Percentiles rank a stretch among this genome's conserved stretches.
phyloP scores from a whole-genome alignment of 345 rosid species.

The Angophora floribunda region DNA sequence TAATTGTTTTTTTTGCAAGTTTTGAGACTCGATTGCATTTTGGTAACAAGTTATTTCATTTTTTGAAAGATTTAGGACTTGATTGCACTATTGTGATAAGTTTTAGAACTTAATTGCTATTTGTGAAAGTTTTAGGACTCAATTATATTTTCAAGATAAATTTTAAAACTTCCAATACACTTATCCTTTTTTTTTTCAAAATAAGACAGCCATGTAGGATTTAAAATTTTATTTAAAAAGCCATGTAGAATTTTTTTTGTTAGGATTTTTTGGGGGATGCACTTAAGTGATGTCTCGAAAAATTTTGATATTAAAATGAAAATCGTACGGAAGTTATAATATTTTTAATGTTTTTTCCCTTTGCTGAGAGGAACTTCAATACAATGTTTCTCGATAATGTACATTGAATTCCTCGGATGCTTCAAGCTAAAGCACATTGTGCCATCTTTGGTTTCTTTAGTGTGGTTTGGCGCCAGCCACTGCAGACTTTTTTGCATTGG shows the following conservation, averaged over 20 bases:
- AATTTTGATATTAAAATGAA: background rate
- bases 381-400: background rate
- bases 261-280: rapidly evolving
- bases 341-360: background rate
- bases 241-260: background rate
- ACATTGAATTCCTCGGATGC: background rate
- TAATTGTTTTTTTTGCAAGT: too few species aligned
- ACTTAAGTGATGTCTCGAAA: rapidly evolving
- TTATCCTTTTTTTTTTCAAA: background rate
- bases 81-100: too few species aligned
- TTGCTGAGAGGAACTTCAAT: background rate
- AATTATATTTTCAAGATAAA: too few species aligned
- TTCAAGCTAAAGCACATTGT: background rate
- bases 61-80: too few species aligned
- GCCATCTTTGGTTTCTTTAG: background rate
- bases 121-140: too few species aligned
- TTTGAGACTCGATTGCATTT: too few species aligned
- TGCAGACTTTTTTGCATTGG: background rate
- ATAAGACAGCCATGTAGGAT: background rate
- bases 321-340: background rate
- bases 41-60: too few species aligned
- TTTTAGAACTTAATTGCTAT: too few species aligned
- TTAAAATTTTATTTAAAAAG: background rate
- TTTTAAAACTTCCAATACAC: too few species aligned
- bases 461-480: background rate